A percentile compares a stretch with the other conserved stretches of the same genome.
phyloP scores from a whole-genome alignment of 148 eudicot species.

The Chenopodium quinoa region DNA sequence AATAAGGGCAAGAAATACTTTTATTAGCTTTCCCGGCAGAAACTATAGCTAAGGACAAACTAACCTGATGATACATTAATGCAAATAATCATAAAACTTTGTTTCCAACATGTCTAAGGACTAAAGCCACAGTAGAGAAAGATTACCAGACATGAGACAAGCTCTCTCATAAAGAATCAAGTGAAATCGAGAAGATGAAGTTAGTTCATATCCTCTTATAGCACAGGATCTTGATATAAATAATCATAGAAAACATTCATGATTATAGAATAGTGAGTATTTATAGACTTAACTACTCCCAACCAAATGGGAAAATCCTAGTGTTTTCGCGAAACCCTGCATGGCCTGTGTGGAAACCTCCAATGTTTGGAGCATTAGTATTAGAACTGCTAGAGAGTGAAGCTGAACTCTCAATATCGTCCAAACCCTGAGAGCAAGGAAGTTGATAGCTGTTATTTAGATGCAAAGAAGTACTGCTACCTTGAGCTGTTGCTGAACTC shows the following conservation, averaged over 20 bases:
- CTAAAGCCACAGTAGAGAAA: not conserved
- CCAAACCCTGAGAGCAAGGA: constrained; percentile 7
- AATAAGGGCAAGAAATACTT: too few relatives aligned
- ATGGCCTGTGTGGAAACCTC: constrained; percentile 28
- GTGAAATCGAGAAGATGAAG: not conserved
- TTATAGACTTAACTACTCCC: constrained; percentile 24
- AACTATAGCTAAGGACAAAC: not conserved
- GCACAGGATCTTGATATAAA: not conserved
- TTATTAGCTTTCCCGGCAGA: not conserved
- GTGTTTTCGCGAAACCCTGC: constrained; percentile 33
- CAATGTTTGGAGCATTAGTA: constrained; percentile 13
- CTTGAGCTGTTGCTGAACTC: constrained; percentile 22
- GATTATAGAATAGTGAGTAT: not conserved
- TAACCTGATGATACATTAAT: not conserved
- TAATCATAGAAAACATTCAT: constrained; percentile 1
- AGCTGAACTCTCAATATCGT: constrained; percentile 22
- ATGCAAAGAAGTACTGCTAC: constrained; percentile 18
- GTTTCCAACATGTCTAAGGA: not conserved
- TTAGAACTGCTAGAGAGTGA: constrained; percentile 17
- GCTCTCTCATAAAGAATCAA: not conserved
- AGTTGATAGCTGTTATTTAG: constrained; percentile 11
- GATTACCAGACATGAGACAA: not conserved
- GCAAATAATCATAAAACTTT: not conserved
- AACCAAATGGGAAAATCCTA: constrained; percentile 40
- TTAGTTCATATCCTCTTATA: not conserved